These are phyloP conservation scores for Ilex paraguariensis DNA, from an alignment of 305 asterid genomes.

Conservation along the genomic window DNA sequence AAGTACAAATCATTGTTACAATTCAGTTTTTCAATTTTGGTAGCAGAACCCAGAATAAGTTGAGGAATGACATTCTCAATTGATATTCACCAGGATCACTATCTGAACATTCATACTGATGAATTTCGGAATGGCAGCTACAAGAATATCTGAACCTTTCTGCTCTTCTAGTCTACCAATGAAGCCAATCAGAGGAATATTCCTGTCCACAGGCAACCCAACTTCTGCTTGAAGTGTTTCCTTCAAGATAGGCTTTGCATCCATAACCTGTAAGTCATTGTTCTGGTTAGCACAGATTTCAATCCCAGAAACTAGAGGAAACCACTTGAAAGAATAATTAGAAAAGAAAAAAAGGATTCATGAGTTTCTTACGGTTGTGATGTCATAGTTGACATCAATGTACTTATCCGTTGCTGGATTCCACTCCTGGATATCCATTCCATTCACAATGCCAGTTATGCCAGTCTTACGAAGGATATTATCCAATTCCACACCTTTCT, in stretches of 20 bases:
- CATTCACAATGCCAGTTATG: constrained; percentile 67
- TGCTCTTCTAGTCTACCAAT: constrained; percentile 95
- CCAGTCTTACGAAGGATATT: constrained; percentile 36
- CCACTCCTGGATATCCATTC: constrained; percentile 95
- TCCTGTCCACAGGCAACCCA: constrained; percentile 73
- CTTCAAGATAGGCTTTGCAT: constrained; percentile 69
- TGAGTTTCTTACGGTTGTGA: constrained; percentile 51
- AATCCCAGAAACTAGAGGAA: not conserved
- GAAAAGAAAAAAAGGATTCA: not conserved
- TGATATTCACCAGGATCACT: constrained; percentile 67
- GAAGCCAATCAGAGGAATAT: constrained; percentile 77
- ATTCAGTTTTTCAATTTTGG: not conserved
- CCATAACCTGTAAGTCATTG: constrained; percentile 46
- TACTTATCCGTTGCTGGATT: constrained; percentile 78
- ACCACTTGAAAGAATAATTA: not conserved
- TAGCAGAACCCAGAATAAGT: not conserved
- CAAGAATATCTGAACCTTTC: constrained; percentile 88
- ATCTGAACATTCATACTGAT: constrained; percentile 68
- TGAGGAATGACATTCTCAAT: constrained; percentile 1
- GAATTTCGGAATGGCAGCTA: constrained; percentile 71
- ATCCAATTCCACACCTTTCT: constrained; percentile 79
- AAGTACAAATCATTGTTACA: not conserved
- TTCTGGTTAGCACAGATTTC: not conserved
- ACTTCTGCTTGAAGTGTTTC: constrained; percentile 89
- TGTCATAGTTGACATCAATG: constrained; percentile 59